Base-by-base conservation (phyloP, 176 grass and related monocot species). In the Thalia dealbata region DNA sequence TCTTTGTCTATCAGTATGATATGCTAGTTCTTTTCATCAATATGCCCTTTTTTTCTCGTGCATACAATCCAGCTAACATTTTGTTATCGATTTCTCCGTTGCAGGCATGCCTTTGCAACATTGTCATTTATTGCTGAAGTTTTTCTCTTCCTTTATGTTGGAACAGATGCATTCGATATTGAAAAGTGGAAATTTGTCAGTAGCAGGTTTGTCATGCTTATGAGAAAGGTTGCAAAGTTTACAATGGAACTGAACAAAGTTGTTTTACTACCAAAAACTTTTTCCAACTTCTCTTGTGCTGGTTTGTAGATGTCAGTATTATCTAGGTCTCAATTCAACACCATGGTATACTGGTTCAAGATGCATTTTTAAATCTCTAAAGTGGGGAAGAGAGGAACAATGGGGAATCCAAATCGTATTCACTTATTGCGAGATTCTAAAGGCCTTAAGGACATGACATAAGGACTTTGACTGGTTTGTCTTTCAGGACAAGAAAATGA, bases 101-200 rank as follows among this genome's bases (percentile, higher is more conserved):
- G 65, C 73, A 96, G 88, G 88, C 92, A 96, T 69, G 82, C 86
- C 75, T 96, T 96, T 84, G 92, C 88, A 2, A 91, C 88, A 62
- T 75, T 91, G 72, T 96, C 92, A 50, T 96, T 96, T 83, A 96
- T 96, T 26, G 52, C 88, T 0, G 92, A 96, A 75, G 86, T 81
- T 52, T 96, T 96, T 78, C 82, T 96, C 23, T 96, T 96, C 83
- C 88, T 96, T 25, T 96, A 96, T 64, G 88, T 96, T 75, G 92
- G 92, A 52, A 96, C 89, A 81, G 92, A 96, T 89, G 92, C 92
- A 55, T 74, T 96, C 77, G 92, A 96, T 75, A 96, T 96, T 75
- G 92, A 96, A 60, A 96, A 96, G 75, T 96, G 92, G 88, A 89
- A 82, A 60, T 77, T 89, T 83, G 88, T 86, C 6, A 54, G 76